Base-by-base conservation (phyloP, 495 filamentous ascomycete genomes). In the Penicillium cinerascens region DNA sequence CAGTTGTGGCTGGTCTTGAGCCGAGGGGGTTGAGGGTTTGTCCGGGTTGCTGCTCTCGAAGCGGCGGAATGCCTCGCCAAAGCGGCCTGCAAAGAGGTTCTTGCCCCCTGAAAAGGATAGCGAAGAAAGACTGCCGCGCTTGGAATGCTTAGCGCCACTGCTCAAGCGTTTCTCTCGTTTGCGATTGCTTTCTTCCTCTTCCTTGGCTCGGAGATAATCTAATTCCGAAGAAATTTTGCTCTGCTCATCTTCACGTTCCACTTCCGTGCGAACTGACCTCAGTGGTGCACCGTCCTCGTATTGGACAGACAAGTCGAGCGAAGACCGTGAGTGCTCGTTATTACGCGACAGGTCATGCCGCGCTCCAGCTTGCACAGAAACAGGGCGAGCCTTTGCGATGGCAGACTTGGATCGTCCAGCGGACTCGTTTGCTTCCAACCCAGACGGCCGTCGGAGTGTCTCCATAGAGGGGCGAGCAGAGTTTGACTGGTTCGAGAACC, bases 31-130 rank as follows among this genome's bases (percentile, higher is more conserved):
- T 25, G 82, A 80, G 22, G 77, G 78, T 23, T 77, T 76, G 16
- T 77, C 78, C 27, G 68, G 62, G 45, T 71, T 73, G 55, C 81
- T 82, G 20, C 80, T 80, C 64, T 98, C 93, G 59, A 98, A 98
- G 5, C 88, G 82, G 55, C 92, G 87, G 75, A 98, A 97, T 4
- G 95, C 92, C 47, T 97, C 95, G 2, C 95, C 91, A 68, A 98
- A 97, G 65, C 88, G 91, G 7, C 92, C 89, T 22, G 86, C 86
- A 21, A 98, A 78, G 36, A 96, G 80, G n/a, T 81, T 88, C 68
- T 95, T 96, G 49, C 88, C 87, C 25, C 87, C 87, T 1, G 83
- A 80, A 13, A 87, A 73, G 4, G 88, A 85, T 25, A 93, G 74
- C 1, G 85, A 90, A 13, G 87, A 85, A 48, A 98, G 76, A 65